Evolutionary conservation across 208 protist genomes (phyloP).

Genomic region (Leishmania aethiopica): DNA sequence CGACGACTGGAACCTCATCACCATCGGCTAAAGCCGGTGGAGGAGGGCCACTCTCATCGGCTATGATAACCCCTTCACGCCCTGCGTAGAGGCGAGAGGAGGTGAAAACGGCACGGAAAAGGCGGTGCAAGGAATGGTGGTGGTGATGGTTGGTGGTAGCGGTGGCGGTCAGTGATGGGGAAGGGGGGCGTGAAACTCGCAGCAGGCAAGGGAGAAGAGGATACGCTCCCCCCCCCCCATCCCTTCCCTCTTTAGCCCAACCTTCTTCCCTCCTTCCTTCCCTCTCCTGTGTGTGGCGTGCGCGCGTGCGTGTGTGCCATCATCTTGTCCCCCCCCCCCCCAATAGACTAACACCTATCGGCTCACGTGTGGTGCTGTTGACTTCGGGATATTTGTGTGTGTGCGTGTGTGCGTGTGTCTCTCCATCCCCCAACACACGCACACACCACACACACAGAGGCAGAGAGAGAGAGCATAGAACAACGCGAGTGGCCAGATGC

Average conservation of each 20-base stretch:
- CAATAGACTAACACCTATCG: too few species aligned
- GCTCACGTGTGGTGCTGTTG: too few species aligned
- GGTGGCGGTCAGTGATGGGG: not conserved
- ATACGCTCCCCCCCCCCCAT: too few species aligned
- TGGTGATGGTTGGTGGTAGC: not conserved
- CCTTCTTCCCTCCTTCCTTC: slow-evolving; percentile 7
- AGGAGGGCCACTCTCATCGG: not conserved
- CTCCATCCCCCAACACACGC: too few species aligned
- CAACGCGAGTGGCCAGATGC: too few species aligned
- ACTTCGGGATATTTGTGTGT: too few species aligned
- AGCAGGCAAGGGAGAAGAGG: not conserved
- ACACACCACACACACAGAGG: too few species aligned
- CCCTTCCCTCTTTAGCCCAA: slow-evolving; percentile 20
- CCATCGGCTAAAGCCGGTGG: not conserved
- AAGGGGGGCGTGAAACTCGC: not conserved
- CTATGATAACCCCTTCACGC: not conserved
- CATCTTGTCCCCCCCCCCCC: too few species aligned
- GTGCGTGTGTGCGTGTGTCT: too few species aligned
- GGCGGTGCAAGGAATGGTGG: not conserved
- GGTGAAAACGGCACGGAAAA: not conserved
- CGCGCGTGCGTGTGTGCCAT: too few species aligned
- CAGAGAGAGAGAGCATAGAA: too few species aligned
- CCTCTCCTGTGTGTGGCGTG: slow-evolving; percentile 2
- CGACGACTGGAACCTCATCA: not conserved
- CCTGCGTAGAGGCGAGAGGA: not conserved